These are phyloP conservation scores for Cymbomonas tetramitiformis DNA, from an alignment of 139 green algal genomes.

Conservation along the genomic window DNA sequence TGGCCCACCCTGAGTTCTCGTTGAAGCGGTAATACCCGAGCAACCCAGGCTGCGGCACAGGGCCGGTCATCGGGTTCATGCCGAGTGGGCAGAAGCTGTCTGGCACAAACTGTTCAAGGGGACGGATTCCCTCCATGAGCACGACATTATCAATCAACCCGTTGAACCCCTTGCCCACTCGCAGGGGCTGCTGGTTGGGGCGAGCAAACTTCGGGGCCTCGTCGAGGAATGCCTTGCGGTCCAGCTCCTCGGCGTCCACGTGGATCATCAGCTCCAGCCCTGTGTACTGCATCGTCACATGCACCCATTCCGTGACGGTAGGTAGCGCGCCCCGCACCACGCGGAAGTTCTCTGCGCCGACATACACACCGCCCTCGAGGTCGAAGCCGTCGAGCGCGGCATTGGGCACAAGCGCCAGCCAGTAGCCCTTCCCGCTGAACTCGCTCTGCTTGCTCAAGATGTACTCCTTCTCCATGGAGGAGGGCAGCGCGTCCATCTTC, in stretches of 20 bases:
- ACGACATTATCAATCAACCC: slow-evolving; percentile 17
- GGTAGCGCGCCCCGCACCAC: background rate
- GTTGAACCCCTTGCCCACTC: slow-evolving; percentile 20
- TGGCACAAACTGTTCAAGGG: background rate
- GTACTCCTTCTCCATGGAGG: slow-evolving; percentile 16
- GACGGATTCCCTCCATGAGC: background rate
- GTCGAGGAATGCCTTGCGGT: slow-evolving; percentile 1
- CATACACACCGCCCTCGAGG: slow-evolving; percentile 20
- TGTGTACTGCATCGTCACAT: slow-evolving; percentile 12
- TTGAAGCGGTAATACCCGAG: slow-evolving; percentile 27
- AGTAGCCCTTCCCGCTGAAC: slow-evolving; percentile 20
- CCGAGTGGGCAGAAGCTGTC: slow-evolving; percentile 1
- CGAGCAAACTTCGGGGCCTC: slow-evolving; percentile 2
- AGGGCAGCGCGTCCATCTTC: slow-evolving; percentile 2
- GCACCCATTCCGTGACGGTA: background rate
- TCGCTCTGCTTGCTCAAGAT: slow-evolving; percentile 21
- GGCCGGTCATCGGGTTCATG: background rate
- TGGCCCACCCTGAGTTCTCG: slow-evolving; percentile 7
- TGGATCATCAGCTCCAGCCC: slow-evolving; percentile 13
- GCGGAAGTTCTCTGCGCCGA: slow-evolving; percentile 19
- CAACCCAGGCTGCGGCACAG: background rate
- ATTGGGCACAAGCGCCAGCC: slow-evolving; percentile 9
- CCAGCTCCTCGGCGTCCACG: slow-evolving; percentile 1
- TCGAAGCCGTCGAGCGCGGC: background rate
- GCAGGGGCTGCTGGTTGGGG: slow-evolving; percentile 15